Evolutionary conservation across 495 filamentous ascomycete species (phyloP).

Genomic region (Aspergillus kassunensis): DNA sequence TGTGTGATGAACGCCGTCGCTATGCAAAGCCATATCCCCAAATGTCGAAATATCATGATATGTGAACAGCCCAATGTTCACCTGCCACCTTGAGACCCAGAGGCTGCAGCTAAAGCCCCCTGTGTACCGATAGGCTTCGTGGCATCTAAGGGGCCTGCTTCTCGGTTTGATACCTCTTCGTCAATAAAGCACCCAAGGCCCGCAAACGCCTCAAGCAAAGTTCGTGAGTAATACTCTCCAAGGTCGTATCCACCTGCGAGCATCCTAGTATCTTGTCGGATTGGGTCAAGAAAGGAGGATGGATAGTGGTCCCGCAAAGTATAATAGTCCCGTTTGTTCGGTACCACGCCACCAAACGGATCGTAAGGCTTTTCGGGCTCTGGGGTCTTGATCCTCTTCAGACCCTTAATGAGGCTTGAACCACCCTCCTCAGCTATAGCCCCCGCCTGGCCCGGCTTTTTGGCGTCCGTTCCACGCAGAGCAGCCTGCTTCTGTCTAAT

Average conservation of each 20-base stretch:
- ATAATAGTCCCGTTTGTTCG: conserved; percentile 65
- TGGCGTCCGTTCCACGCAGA: conserved; percentile 34
- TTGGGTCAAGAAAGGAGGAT: conserved; percentile 57
- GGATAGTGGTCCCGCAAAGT: conserved; percentile 62
- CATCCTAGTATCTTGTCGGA: conserved; percentile 54
- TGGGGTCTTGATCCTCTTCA: conserved; percentile 60
- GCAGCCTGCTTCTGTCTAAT: conserved; percentile 45
- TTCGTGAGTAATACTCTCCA: conserved; percentile 71
- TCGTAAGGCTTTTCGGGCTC: conserved; percentile 77
- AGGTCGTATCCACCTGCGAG: conserved; percentile 82
- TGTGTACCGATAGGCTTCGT: conserved; percentile 27
- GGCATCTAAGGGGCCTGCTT: conserved; percentile 19
- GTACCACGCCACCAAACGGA: conserved; percentile 71
- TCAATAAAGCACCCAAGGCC: conserved; percentile 80
- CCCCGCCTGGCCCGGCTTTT: conserved; percentile 22
- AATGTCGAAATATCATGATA: not conserved
- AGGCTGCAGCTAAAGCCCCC: conserved; percentile 28
- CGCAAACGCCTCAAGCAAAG: conserved; percentile 83
- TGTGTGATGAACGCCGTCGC: conserved; percentile 43
- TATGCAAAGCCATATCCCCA: conserved; percentile 32
- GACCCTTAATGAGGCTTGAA: conserved; percentile 62
- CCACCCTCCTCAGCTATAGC: conserved; percentile 26
- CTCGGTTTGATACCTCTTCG: conserved; percentile 61
- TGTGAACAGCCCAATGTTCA: too few relatives aligned
- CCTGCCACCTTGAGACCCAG: conserved; percentile 1